Evolutionary conservation across 164 flowering plant species (phyloP), one percentile per base, ranked within the genome.

Genomic region (Dillenia turbinata): DNA sequence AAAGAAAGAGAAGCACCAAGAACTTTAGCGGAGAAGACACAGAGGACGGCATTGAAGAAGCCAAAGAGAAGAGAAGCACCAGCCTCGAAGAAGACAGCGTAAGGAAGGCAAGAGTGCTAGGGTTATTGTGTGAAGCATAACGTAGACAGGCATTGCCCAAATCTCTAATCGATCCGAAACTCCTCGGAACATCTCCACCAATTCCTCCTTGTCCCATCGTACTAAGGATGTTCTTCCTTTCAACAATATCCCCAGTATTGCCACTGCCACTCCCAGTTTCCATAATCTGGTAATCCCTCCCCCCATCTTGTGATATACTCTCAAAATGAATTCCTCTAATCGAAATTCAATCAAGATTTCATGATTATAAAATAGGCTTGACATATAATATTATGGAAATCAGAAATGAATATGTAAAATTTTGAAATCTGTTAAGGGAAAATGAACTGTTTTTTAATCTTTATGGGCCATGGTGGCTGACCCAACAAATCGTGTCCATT

Each of bases 131-230:
- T 93, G 98, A 13, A 81, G 33, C 7, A 53, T 75, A 1, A 89
- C 88, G 65, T 89, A 93, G 1, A 74, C 71, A 6, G 98, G 98
- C 19, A 93, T 84, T n/a, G 91, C 96, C 97, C 97, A 93, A 45
- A 71, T 26, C 19, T 97, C 98, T 56, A 93, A 60, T 9, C 76
- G 74, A 66, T 78, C 85, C 2, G 88, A 80, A 72, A 82, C 68
- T 47, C 71, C 73, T 2, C 64, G 49, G 15, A 88, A 67, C 5
- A 74, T 1, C 10, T 73, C 60, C 40, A 84, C 22, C 12, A 65
- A 72, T 8, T 69, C 69, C 2, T 78, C 88, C 54, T 71, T 90
- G 56, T 89, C 88, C 71, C 65, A 75, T 49, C 79, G 63, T 71
- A 75, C 24, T 54, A 71, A 33, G 7, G 40, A 33, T 33, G 40